Percentiles rank a stretch among this genome's conserved stretches.
These are phyloP conservation scores for Penicillium italicum DNA, from an alignment of 2,329 filamentous ascomycete species.

Conservation along the genomic window DNA sequence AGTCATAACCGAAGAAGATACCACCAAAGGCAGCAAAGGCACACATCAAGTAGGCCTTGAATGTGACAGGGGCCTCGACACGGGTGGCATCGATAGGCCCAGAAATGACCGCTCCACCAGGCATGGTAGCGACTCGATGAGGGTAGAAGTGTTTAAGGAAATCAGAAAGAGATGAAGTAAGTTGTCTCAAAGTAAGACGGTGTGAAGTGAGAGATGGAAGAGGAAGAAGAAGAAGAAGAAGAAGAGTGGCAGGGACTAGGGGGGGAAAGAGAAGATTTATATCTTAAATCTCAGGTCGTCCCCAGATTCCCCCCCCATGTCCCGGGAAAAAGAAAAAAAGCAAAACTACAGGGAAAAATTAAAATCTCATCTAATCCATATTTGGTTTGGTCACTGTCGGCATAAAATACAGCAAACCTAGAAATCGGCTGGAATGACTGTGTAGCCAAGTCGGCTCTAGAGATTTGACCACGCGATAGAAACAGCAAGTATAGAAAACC, in stretches of 20 bases:
- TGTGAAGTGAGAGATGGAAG: neutral
- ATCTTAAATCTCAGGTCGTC: neutral
- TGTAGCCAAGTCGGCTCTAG: conserved; percentile 4
- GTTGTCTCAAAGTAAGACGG: neutral
- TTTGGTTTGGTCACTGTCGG: neutral
- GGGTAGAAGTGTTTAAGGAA: neutral
- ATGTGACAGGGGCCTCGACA: conserved; percentile 57
- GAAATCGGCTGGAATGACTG: neutral
- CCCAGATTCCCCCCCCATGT: neutral
- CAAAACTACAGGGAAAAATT: neutral
- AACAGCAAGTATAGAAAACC: conserved; percentile 2
- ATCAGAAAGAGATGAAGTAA: neutral
- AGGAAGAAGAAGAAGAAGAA: neutral
- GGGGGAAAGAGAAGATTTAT: neutral
- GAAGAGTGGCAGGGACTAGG: neutral
- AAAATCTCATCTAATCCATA: neutral
- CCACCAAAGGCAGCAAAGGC: conserved; percentile 60
- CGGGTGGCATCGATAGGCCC: conserved; percentile 51
- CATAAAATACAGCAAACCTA: neutral
- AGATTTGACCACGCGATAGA: neutral
- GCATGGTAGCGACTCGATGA: conserved; percentile 19
- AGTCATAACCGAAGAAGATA: conserved; percentile 60
- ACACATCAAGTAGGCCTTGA: conserved; percentile 59
- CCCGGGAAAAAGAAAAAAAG: neutral
- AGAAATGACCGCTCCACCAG: conserved; percentile 21